Conservation (phyloP, 768 basidiomycete species). For the Pleurotus platypus region DNA sequence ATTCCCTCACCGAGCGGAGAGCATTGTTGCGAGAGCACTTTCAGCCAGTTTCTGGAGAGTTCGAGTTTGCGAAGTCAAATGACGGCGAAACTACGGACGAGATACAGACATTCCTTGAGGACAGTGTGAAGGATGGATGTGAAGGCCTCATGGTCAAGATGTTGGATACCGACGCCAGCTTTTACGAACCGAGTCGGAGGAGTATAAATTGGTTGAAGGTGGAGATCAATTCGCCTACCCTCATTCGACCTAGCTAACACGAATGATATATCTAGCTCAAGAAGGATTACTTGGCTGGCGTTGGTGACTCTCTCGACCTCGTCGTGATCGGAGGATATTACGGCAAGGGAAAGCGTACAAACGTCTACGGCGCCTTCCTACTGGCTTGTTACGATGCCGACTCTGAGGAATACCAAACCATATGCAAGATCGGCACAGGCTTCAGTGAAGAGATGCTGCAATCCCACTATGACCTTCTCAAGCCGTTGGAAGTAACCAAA, state of each 20-base stretch:
- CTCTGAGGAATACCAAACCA: constrained; percentile 91
- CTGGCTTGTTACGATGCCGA: constrained; percentile 96
- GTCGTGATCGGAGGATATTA: constrained; percentile 98
- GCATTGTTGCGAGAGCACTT: constrained; percentile 78
- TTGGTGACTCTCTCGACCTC: constrained; percentile 95
- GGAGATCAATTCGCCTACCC: constrained; percentile 7
- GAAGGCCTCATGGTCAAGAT: constrained; percentile 99
- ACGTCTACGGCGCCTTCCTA: constrained; percentile 96
- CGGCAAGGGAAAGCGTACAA: constrained; percentile 96
- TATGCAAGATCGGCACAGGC: constrained; percentile 99
- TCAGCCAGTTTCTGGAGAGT: constrained; percentile 79
- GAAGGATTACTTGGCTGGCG: constrained; percentile 95
- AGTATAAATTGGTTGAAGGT: constrained; percentile 99
- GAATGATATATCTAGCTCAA: constrained; percentile 64
- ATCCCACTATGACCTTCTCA: constrained; percentile 75
- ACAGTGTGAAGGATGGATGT: constrained; percentile 96
- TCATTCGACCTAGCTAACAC: neutral
- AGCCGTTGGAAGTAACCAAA: constrained; percentile 69
- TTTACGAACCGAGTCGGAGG: constrained; percentile 91
- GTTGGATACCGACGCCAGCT: constrained; percentile 88
- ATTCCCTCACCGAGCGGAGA: constrained; percentile 71
- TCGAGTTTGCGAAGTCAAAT: constrained; percentile 88
- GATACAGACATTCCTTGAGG: constrained; percentile 91
- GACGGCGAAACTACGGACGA: constrained; percentile 90
- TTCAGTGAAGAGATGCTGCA: constrained; percentile 91